Conservation (phyloP, 2,329 filamentous ascomycete genomes). For the Pseudogymnoascus sp. region DNA sequence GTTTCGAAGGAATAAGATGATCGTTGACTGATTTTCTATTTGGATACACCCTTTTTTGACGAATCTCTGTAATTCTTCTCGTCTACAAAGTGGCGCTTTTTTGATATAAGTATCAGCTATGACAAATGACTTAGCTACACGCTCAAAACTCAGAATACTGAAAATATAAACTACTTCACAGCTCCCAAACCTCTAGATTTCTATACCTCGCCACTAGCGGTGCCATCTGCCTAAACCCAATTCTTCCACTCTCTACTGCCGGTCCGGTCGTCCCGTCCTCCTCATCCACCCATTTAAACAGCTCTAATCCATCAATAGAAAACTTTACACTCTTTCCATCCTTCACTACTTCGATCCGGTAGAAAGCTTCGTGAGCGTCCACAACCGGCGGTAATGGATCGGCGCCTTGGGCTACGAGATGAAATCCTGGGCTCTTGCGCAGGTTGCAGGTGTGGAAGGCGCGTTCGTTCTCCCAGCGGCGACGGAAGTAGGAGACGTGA, state of each 20-base stretch:
- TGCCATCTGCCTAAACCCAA: slow-evolving; percentile 29
- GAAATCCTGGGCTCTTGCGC: slow-evolving; percentile 28
- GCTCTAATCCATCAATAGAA: slow-evolving; percentile 24
- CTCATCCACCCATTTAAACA: slow-evolving; percentile 26
- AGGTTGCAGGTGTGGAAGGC: slow-evolving; percentile 27
- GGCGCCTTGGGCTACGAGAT: slow-evolving; percentile 24
- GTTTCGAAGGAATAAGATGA: background rate
- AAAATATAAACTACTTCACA: slow-evolving; percentile 11
- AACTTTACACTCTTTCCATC: slow-evolving; percentile 26
- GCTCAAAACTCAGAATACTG: background rate
- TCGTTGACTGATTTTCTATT: background rate
- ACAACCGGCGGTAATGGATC: slow-evolving; percentile 26
- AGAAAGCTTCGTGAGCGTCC: slow-evolving; percentile 27
- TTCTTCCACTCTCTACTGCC: slow-evolving; percentile 18
- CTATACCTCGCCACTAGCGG: slow-evolving; percentile 26
- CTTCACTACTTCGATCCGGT: slow-evolving; percentile 28
- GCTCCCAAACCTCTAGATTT: slow-evolving; percentile 28
- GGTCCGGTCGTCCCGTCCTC: slow-evolving; percentile 24
- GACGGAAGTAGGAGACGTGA: slow-evolving; percentile 20
- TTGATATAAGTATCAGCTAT: background rate
- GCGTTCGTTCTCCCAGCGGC: slow-evolving; percentile 26
- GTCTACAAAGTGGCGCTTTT: background rate
- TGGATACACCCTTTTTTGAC: background rate
- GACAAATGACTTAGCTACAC: background rate
- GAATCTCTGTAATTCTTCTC: background rate